Percentiles rank a stretch among this genome's conserved stretches.
Conservation (phyloP, 2,329 filamentous ascomycete genomes). For the Colletotrichum cuscutae region DNA sequence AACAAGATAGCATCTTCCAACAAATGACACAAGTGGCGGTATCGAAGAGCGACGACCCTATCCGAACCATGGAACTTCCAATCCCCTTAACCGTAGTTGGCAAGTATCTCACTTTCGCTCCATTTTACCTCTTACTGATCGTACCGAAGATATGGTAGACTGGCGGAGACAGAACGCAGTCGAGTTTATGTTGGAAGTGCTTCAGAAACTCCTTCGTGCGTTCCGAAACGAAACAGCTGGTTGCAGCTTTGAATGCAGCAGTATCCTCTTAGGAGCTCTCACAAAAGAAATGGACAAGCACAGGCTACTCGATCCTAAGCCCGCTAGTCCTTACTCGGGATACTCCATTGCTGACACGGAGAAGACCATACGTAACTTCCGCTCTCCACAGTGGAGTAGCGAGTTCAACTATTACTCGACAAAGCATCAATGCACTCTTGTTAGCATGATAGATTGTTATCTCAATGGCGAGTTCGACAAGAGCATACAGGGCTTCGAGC, state of each 20-base stretch:
- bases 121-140: neutral
- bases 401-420: too few relatives aligned
- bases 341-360: neutral
- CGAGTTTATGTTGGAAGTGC: neutral
- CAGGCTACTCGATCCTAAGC: neutral
- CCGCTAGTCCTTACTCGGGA: neutral
- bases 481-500: too few relatives aligned
- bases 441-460: too few relatives aligned
- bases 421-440: too few relatives aligned
- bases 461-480: too few relatives aligned
- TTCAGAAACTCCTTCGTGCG: neutral
- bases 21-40: conserved; percentile 27
- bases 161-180: neutral
- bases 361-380: neutral
- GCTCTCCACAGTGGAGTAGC: neutral
- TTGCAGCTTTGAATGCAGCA: neutral
- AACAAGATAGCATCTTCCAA: neutral
- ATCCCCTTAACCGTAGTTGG: neutral
- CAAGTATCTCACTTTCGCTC: neutral
- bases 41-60: neutral
- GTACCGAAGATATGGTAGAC: neutral
- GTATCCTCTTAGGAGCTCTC: neutral
- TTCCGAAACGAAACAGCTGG: neutral
- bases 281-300: neutral
- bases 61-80: neutral